These are phyloP conservation scores for Dothiorella sarmentorum DNA, from an alignment of 2,329 filamentous ascomycete genomes.

Conservation along the genomic window DNA sequence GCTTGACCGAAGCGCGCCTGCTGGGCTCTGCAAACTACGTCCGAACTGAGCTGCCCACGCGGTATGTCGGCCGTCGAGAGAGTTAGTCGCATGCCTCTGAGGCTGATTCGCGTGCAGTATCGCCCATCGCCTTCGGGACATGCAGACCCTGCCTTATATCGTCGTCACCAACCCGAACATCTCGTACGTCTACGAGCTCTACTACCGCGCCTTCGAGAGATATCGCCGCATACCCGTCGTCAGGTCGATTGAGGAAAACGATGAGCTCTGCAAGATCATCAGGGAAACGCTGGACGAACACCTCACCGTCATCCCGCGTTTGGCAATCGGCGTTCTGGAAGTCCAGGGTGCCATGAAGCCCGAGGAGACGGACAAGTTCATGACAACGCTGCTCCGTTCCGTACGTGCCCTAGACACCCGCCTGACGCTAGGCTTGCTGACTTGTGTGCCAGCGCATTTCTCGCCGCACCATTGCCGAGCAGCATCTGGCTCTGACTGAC, in stretches of 20 bases:
- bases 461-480: conserved; percentile 92
- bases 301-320: conserved; percentile 85
- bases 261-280: conserved; percentile 77
- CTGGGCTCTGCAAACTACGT: conserved; percentile 97
- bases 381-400: conserved; percentile 88
- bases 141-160: conserved; percentile 93
- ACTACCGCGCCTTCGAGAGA: conserved; percentile 92
- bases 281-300: conserved; percentile 79
- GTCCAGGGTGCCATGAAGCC: conserved; percentile 78
- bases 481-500: conserved; percentile 91
- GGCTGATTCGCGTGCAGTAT: conserved; percentile 52
- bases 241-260: conserved; percentile 83
- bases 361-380: conserved; percentile 83
- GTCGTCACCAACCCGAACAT: conserved; percentile 95
- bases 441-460: conserved; percentile 69
- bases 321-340: conserved; percentile 92
- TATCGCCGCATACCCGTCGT: conserved; percentile 83
- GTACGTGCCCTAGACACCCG: conserved; percentile 41
- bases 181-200: conserved; percentile 91
- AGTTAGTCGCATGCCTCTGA: neutral
- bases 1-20: conserved; percentile 82
- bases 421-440: neutral
- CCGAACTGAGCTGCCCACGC: conserved; percentile 84
- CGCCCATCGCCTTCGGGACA: conserved; percentile 91
- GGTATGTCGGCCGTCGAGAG: conserved; percentile 45